Conservation (phyloP, 257 asterid genomes). For the Pogostemon cablin region DNA sequence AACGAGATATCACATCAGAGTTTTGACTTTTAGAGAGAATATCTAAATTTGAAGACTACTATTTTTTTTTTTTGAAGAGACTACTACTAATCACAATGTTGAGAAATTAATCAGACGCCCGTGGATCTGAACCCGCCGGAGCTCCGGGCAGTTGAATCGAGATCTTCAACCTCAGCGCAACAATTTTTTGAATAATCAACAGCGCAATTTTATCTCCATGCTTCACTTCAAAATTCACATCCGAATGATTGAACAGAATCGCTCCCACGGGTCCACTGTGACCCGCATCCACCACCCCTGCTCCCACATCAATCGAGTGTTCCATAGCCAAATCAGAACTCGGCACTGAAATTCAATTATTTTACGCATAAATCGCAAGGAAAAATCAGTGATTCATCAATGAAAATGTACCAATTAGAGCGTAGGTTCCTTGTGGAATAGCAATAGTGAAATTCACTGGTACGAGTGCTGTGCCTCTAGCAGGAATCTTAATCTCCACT, state of each 20-base stretch:
- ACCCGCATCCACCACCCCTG: constrained; percentile 81
- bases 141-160: constrained; percentile 41
- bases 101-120: constrained; percentile 14
- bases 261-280: constrained; percentile 61
- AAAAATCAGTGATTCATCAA: background rate
- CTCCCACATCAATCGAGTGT: too few species aligned
- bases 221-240: constrained; percentile 1
- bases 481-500: constrained; percentile 58
- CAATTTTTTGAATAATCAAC: constrained; percentile 22
- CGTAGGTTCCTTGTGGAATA: constrained; percentile 78
- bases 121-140: constrained; percentile 44
- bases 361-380: too few species aligned
- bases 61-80: too few species aligned
- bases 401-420: constrained; percentile 55
- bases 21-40: too few species aligned
- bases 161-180: constrained; percentile 49
- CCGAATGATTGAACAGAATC: constrained; percentile 41
- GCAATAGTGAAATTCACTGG: constrained; percentile 85
- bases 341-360: constrained; percentile 38
- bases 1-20: too few species aligned
- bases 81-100: too few species aligned
- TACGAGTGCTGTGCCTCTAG: constrained; percentile 73
- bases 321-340: constrained; percentile 59
- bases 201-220: constrained; percentile 26
- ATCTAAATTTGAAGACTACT: too few species aligned